Evolutionary conservation across 2,329 filamentous ascomycete species (phyloP).

Genomic region (Monosporascus sp.): DNA sequence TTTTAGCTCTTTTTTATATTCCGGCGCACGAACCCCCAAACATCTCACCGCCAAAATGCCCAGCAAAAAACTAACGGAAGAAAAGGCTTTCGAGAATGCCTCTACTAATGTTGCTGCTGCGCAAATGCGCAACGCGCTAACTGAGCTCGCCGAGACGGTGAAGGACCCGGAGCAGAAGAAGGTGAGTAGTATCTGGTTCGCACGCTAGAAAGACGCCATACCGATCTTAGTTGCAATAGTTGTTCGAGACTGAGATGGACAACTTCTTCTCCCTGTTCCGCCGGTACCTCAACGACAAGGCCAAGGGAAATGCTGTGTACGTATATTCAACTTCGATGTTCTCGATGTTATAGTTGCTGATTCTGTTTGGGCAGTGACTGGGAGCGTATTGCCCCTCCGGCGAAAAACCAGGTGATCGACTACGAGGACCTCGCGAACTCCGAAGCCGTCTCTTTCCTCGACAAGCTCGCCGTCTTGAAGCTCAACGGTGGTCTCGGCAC

Average conservation of each 20-base stretch:
- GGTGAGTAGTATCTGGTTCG: slow-evolving; percentile 46
- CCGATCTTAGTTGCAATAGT: slow-evolving; percentile 40
- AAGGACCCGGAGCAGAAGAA: slow-evolving; percentile 77
- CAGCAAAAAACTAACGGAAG: slow-evolving; percentile 27
- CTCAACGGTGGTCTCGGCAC: slow-evolving; percentile 98
- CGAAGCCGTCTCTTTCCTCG: slow-evolving; percentile 89
- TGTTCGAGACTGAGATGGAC: slow-evolving; percentile 99
- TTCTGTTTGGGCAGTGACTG: slow-evolving; percentile 62
- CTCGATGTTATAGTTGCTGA: slow-evolving; percentile 13
- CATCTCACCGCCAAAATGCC: not conserved
- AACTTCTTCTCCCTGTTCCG: slow-evolving; percentile 99
- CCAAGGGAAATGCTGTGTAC: slow-evolving; percentile 87
- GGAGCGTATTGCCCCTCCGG: slow-evolving; percentile 93
- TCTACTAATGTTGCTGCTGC: slow-evolving; percentile 96
- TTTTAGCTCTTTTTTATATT: slow-evolving; percentile 3
- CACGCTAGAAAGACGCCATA: not conserved
- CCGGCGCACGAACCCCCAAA: slow-evolving; percentile 1
- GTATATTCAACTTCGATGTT: slow-evolving; percentile 24
- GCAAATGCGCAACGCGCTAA: slow-evolving; percentile 98
- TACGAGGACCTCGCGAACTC: slow-evolving; percentile 87
- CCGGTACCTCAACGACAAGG: slow-evolving; percentile 97
- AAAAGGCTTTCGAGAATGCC: slow-evolving; percentile 98
- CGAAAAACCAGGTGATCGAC: slow-evolving; percentile 88
- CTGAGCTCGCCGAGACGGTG: slow-evolving; percentile 85
- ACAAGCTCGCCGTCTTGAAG: slow-evolving; percentile 97